These are phyloP conservation scores for Metschnikowia koreensis DNA, from an alignment of 805 yeast species.

Conservation along the genomic window DNA sequence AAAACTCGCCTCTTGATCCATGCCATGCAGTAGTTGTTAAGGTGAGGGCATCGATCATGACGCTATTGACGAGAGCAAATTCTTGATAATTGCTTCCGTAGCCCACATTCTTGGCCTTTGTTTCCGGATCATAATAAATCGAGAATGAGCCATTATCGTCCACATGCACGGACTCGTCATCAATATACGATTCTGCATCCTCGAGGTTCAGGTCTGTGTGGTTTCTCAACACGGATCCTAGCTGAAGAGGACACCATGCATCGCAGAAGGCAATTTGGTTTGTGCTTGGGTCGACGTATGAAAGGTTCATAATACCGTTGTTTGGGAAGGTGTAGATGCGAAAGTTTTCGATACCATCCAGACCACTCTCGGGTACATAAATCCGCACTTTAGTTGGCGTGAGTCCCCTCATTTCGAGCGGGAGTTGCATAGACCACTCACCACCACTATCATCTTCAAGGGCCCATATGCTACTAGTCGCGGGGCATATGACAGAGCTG, in stretches of 20 bases:
- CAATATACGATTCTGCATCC: constrained; percentile 12
- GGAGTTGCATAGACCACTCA: constrained; percentile 61
- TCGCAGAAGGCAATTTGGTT: constrained; percentile 66
- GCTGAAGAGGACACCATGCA: constrained; percentile 80
- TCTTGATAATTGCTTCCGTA: constrained; percentile 65
- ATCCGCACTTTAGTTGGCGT: constrained; percentile 72
- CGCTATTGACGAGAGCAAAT: constrained; percentile 70
- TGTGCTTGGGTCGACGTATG: constrained; percentile 74
- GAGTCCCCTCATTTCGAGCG: constrained; percentile 43
- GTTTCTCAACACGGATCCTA: constrained; percentile 33
- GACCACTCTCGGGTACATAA: constrained; percentile 53
- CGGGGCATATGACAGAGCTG: constrained; percentile 57
- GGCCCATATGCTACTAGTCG: constrained; percentile 51
- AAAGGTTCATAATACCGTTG: constrained; percentile 86
- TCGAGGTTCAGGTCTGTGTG: constrained; percentile 25
- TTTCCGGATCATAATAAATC: constrained; percentile 33
- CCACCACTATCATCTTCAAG: constrained; percentile 50
- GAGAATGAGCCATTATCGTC: constrained; percentile 35
- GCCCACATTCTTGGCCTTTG: constrained; percentile 36
- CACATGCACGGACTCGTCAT: constrained; percentile 30
- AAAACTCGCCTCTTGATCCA: constrained; percentile 65
- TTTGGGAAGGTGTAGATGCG: constrained; percentile 76
- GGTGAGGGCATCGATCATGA: constrained; percentile 60
- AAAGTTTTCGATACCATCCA: constrained; percentile 57
- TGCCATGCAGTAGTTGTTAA: constrained; percentile 65